Conservation (phyloP, 495 filamentous ascomycete species). For the Hypoxylon intermedium region DNA sequence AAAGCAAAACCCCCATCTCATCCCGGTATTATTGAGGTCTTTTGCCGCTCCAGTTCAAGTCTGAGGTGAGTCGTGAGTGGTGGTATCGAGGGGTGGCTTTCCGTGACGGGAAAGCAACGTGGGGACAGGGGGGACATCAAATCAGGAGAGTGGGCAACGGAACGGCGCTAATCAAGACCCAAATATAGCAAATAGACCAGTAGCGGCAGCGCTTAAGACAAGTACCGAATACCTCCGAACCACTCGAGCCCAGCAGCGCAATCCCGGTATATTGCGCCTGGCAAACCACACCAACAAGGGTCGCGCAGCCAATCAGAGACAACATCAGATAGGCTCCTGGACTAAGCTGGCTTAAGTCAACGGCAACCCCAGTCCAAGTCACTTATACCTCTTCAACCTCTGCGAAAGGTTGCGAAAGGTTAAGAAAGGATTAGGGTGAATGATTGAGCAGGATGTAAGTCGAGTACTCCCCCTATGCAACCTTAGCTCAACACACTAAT, state of each 20-base stretch:
- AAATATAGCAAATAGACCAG: slow-evolving; percentile 39
- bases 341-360: slow-evolving; percentile 27
- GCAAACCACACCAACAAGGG: slow-evolving; percentile 28
- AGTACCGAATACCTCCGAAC: slow-evolving; percentile 37
- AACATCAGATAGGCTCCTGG: slow-evolving; percentile 17
- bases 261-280: slow-evolving; percentile 38
- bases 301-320: slow-evolving; percentile 20
- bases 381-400: slow-evolving; percentile 33
- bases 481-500: neutral
- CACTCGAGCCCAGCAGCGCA: slow-evolving; percentile 21
- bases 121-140: slow-evolving; percentile 19
- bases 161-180: slow-evolving; percentile 38
- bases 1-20: slow-evolving; percentile 2
- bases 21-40: neutral
- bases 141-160: slow-evolving; percentile 35
- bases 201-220: slow-evolving; percentile 41
- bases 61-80: slow-evolving; percentile 30
- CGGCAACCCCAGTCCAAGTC: slow-evolving; percentile 25
- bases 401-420: too few species aligned
- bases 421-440: neutral
- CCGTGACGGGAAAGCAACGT: slow-evolving; percentile 25
- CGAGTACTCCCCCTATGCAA: slow-evolving; percentile 6
- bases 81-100: slow-evolving; percentile 13
- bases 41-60: slow-evolving; percentile 10
- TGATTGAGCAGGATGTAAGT: slow-evolving; percentile 23